Base-by-base conservation (phyloP, 768 basidiomycete species). In the Rhodotorula babjevae region DNA sequence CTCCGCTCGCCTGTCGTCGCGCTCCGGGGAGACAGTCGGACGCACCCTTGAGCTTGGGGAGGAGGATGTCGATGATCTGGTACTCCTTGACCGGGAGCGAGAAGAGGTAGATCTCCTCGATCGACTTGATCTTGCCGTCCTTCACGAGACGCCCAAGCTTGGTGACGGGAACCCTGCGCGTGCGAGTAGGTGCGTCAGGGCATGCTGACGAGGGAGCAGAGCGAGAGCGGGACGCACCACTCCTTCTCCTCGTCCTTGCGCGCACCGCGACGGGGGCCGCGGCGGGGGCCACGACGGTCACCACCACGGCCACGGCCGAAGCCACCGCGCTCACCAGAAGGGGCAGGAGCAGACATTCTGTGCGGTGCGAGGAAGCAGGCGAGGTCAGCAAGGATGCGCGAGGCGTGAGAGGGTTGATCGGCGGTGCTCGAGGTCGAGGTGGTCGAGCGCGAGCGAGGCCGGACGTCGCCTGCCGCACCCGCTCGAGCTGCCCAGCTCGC, bases 31-130 rank as follows among this genome's bases (percentile, higher is more conserved):
- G 15, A 19, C 5, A 8, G 36, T 36, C 9, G 14, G n/a, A 60
- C 77, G 81, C 77, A 80, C 83, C 96, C 87, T 99, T 99, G 84
- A 99, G 90, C 82, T 92, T 91, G 79, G 96, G 96, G 61, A 98
- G 87, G 92, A 99, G 97, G 82, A 90, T 88, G 85, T 99, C 96
- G 86, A 99, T 90, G 83, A 99, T 96, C 84, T 99, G 96, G 86
- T 84, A 98, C 84, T 99, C 96, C 85, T 98, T 99, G 84, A 99
- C 91, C 72, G 95, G 94, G 76, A 99, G 90, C 40, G 96, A 99
- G 89, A 98, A 99, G 81, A 99, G 93, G 85, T 98, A 99, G 84
- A 98, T 97, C 82, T 99, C 96, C 82, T 99, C 96, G 87, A 99
- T 94, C 61, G 93, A 96, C 84, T 95, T 97, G 85, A 99, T 97